phyloP scores from a whole-genome alignment of 805 yeast genomes.

The Yarrowia hollandica region DNA sequence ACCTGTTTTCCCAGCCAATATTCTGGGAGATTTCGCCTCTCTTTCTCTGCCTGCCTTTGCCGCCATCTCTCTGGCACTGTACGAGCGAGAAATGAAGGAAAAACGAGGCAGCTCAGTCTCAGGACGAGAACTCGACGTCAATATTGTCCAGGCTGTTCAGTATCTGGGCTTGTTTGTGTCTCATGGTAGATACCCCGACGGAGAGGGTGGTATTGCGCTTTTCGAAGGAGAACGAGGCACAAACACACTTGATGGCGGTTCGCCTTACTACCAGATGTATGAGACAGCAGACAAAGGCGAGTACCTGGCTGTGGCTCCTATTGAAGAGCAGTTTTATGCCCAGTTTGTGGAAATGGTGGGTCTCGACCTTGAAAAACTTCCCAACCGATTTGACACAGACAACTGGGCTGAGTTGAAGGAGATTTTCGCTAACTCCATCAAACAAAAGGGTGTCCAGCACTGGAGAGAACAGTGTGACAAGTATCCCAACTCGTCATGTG shows the following conservation, averaged over 20 bases:
- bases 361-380: conserved; percentile 2
- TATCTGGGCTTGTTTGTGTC: conserved; percentile 31
- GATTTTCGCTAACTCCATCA: neutral
- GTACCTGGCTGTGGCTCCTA: conserved; percentile 32
- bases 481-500: conserved; percentile 28
- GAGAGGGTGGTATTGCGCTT: conserved; percentile 9
- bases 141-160: conserved; percentile 31
- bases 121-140: conserved; percentile 31
- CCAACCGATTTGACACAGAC: conserved; percentile 20
- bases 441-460: neutral
- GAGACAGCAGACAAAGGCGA: conserved; percentile 31
- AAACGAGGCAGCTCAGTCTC: neutral
- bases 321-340: conserved; percentile 32
- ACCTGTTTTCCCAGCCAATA: conserved; percentile 31
- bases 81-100: conserved; percentile 15
- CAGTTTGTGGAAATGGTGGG: conserved; percentile 30
- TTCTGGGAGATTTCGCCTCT: conserved; percentile 33
- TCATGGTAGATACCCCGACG: conserved; percentile 21
- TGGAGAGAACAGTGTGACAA: conserved; percentile 25
- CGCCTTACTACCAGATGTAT: conserved; percentile 31
- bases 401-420: conserved; percentile 19
- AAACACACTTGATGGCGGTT: conserved; percentile 32
- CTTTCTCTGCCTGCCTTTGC: conserved; percentile 32
- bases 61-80: conserved; percentile 30
- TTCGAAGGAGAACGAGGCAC: conserved; percentile 30